Base-by-base conservation (phyloP, 768 basidiomycete species). In the Baorangia bicolor region DNA sequence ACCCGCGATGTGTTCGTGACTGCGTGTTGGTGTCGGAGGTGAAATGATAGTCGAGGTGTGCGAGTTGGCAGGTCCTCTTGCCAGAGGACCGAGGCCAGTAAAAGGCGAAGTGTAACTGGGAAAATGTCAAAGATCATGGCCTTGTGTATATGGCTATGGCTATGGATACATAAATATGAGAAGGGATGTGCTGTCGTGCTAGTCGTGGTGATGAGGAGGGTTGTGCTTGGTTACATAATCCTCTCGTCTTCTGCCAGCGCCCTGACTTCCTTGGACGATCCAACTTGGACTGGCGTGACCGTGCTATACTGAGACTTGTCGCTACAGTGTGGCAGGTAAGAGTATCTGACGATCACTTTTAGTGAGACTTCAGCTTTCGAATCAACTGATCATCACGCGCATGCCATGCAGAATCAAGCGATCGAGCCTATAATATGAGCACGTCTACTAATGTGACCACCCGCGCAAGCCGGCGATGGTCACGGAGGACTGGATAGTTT, bases 11-110 rank as follows among this genome's bases (percentile, higher is more conserved):
- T 66, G 57, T 82, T 77, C 41, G 79, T 76, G 10, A 82, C 62
- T 25, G 80, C 84, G 60, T 90, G 86, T 39, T 79, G 73, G 67
- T 90, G 88, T 34, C 88, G 84, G 23, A 90, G 77, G 31, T 78
- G 79, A 69, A 90, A 90, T 31, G 74, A 77, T 7, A 87, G 64
- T 14, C 73, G 65, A 42, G 74, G 55, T 35, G 57, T 61, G 70
- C 69, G 72, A 72, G 65, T 72, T 61, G 72, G 57, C 13, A 35
- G 25, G 21, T 59, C 43, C 34, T 65, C 58, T 28, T 55, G 11
- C 77, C 75, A 81, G 11, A 83, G 66, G 4, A 79, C 60, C 2
- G 72, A 75, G 7, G 74, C 66, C 23, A 84, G 61, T 11, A 81
- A 64, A 27, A 77, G 56, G 38, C 74, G 75, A 11, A 84, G 61